A percentile compares a stretch with the other conserved stretches of the same genome.
Evolutionary conservation across 2,329 filamentous ascomycete genomes (phyloP).

Genomic region (Phaeoacremonium minimum): DNA sequence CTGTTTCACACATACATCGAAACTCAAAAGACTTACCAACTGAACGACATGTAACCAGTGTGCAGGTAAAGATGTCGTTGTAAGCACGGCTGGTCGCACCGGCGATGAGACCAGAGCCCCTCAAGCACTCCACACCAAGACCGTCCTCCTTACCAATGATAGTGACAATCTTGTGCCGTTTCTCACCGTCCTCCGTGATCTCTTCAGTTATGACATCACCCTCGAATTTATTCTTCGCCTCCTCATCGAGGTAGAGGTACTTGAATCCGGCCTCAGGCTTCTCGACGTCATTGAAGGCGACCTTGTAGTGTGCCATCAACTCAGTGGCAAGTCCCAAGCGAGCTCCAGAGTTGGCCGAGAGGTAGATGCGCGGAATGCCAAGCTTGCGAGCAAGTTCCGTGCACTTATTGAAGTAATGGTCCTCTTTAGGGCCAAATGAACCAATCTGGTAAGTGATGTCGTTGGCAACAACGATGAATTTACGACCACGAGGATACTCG

Average conservation of each 20-base stretch:
- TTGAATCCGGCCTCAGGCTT: constrained; percentile 90
- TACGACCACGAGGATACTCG: constrained; percentile 87
- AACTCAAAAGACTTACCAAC: constrained; percentile 62
- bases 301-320: constrained; percentile 93
- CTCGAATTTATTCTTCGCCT: constrained; percentile 82
- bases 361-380: constrained; percentile 93
- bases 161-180: constrained; percentile 88
- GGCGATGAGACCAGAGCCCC: constrained; percentile 95
- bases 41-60: constrained; percentile 93
- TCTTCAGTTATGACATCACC: constrained; percentile 86
- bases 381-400: constrained; percentile 91
- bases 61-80: constrained; percentile 98
- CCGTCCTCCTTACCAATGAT: constrained; percentile 92
- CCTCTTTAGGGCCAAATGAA: constrained; percentile 93
- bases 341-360: constrained; percentile 98
- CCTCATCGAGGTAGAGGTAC: constrained; percentile 89
- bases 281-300: constrained; percentile 84
- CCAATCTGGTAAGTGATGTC: constrained; percentile 99
- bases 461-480: constrained; percentile 96
- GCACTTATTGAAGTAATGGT: constrained; percentile 99
- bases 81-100: constrained; percentile 96
- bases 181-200: constrained; percentile 81
- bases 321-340: constrained; percentile 96
- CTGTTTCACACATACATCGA: constrained; percentile 29
- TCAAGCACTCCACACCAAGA: constrained; percentile 94